Evolutionary conservation across 805 yeast species (phyloP).

Genomic region (Pichia cephalocereana): DNA sequence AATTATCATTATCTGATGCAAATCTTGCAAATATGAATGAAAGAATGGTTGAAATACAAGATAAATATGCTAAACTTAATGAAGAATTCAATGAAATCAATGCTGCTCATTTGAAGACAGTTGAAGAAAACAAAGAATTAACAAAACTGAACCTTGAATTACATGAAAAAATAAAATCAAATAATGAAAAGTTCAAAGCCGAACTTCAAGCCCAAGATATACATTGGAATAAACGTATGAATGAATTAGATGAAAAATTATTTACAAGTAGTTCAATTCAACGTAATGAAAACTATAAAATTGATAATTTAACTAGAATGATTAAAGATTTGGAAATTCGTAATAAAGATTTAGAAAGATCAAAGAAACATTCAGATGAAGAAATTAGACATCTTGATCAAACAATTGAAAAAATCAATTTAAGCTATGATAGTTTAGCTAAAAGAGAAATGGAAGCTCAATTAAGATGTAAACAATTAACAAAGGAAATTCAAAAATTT

Average conservation of each 20-base stretch:
- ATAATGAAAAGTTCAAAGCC: constrained; percentile 41
- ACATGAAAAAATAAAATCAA: constrained; percentile 32
- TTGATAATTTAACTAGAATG: constrained; percentile 41
- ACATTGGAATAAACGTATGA: constrained; percentile 52
- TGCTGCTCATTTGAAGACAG: constrained; percentile 44
- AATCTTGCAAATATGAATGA: constrained; percentile 25
- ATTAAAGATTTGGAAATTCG: constrained; percentile 45
- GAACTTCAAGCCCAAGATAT: constrained; percentile 42
- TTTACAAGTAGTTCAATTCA: constrained; percentile 38
- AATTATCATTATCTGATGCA: constrained; percentile 27
- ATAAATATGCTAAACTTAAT: constrained; percentile 13
- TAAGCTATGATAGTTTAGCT: constrained; percentile 34
- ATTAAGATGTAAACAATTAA: constrained; percentile 35
- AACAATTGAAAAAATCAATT: constrained; percentile 38
- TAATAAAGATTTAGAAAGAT: constrained; percentile 40
- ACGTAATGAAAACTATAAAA: constrained; percentile 43
- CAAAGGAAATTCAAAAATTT: constrained; percentile 47
- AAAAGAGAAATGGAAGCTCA: constrained; percentile 36
- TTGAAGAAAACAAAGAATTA: constrained; percentile 61
- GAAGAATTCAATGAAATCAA: constrained; percentile 30
- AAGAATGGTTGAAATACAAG: constrained; percentile 20
- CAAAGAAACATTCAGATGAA: constrained; percentile 44
- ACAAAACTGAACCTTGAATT: constrained; percentile 47
- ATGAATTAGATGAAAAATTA: constrained; percentile 42
- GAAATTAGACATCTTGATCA: constrained; percentile 50